Evolutionary conservation across 805 yeast genomes (phyloP).

Genomic region (Babjeviella inositovora): DNA sequence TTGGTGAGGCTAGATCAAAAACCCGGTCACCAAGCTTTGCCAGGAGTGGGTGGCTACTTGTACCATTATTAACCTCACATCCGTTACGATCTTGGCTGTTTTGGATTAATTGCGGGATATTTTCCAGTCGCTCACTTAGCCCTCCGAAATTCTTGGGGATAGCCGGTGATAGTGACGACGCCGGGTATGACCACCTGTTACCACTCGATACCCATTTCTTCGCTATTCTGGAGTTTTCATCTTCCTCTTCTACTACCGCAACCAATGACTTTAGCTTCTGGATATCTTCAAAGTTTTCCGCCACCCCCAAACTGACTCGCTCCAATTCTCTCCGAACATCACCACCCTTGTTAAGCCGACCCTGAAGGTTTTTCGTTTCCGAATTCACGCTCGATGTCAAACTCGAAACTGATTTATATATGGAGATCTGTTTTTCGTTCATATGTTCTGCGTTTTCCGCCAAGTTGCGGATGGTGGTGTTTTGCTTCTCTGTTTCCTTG

Average conservation of each 20-base stretch:
- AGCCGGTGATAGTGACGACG: slow-evolving; percentile 1
- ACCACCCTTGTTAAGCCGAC: slow-evolving; percentile 7
- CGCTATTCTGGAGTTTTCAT: slow-evolving; percentile 1
- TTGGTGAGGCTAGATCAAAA: slow-evolving; percentile 12
- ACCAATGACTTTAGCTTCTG: too few relatives aligned
- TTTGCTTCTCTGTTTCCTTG: slow-evolving; percentile 1
- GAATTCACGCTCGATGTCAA: slow-evolving; percentile 2
- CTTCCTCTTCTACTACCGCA: too few relatives aligned
- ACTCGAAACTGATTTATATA: slow-evolving; percentile 1
- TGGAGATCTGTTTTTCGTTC: slow-evolving; percentile 1
- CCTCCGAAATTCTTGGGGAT: background rate
- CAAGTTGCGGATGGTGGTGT: slow-evolving; percentile 1
- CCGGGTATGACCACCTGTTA: slow-evolving; percentile 3
- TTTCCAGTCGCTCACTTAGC: background rate
- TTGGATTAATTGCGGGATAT: too few relatives aligned
- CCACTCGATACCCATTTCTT: slow-evolving; percentile 5
- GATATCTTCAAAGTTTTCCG: slow-evolving; percentile 36
- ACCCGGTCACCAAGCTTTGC: slow-evolving; percentile 5
- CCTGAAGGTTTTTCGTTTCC: slow-evolving; percentile 4
- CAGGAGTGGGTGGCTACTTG: background rate
- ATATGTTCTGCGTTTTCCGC: slow-evolving; percentile 2
- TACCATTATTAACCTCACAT: background rate
- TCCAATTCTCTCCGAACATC: slow-evolving; percentile 5
- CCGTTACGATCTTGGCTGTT: background rate
- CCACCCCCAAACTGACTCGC: too few relatives aligned